phyloP scores from a whole-genome alignment of 139 green algal species.

The Tetradesmus obliquus region DNA sequence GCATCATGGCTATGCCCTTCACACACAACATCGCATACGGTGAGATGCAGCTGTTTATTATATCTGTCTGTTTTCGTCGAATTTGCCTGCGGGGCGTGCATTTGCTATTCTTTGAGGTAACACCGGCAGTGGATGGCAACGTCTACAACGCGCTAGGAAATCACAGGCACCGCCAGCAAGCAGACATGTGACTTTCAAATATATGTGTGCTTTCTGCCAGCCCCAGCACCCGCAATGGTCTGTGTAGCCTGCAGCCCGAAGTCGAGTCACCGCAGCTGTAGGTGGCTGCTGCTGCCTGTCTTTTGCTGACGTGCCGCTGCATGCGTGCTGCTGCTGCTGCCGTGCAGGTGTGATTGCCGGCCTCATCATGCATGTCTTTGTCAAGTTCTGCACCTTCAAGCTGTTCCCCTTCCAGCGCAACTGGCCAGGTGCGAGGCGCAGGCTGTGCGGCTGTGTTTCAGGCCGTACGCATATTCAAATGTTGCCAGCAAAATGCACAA shows the following conservation, averaged over 20 bases:
- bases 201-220: too few relatives aligned
- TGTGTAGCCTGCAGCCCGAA: too few relatives aligned
- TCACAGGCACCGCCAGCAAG: too few relatives aligned
- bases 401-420: constrained; percentile 46
- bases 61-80: neutral
- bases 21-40: constrained; percentile 53
- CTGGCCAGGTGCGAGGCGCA: constrained; percentile 39
- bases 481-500: neutral
- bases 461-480: neutral
- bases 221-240: too few relatives aligned
- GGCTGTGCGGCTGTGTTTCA: neutral
- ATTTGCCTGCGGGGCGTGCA: too few relatives aligned
- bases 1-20: constrained; percentile 43
- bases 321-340: neutral
- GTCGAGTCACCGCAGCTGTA: too few relatives aligned
- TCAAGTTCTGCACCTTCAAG: constrained; percentile 54
- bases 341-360: constrained; percentile 43
- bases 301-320: neutral
- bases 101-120: too few relatives aligned
- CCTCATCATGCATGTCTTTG: constrained; percentile 44
- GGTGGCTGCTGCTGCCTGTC: too few relatives aligned
- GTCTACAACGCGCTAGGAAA: too few relatives aligned
- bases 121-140: too few relatives aligned
- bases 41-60: neutral
- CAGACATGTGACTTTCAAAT: too few relatives aligned